Evolutionary conservation across 176 grass and related monocot species (phyloP).

Genomic region (Ananas comosus): DNA sequence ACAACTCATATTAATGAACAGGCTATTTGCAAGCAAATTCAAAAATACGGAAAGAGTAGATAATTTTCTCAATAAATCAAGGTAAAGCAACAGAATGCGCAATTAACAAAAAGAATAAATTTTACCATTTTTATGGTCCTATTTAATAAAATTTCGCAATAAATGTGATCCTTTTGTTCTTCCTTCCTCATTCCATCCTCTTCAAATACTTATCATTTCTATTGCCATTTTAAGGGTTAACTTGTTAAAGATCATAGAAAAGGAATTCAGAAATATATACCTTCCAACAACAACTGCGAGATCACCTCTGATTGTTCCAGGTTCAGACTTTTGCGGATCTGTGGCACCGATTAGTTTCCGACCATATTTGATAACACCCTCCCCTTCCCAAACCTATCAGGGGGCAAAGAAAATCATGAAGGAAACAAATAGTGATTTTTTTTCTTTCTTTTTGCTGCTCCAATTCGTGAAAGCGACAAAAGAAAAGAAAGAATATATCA

Average conservation of each 20-base stretch:
- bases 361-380: conserved; percentile 89
- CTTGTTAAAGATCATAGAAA: not conserved
- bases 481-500: not conserved
- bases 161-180: too few relatives aligned
- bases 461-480: not conserved
- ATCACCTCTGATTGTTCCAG: conserved; percentile 92
- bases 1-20: too few relatives aligned
- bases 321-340: conserved; percentile 89
- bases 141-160: too few relatives aligned
- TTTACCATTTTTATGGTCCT: too few relatives aligned
- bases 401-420: not conserved
- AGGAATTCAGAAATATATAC: conserved; percentile 23
- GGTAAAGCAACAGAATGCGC: too few relatives aligned
- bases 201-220: not conserved
- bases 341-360: conserved; percentile 88
- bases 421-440: not conserved
- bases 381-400: conserved; percentile 93
- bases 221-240: not conserved
- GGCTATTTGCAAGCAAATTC: too few relatives aligned
- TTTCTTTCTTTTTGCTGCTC: not conserved
- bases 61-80: too few relatives aligned
- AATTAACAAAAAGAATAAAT: too few relatives aligned
- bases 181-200: too few relatives aligned
- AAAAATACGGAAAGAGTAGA: too few relatives aligned
- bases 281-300: conserved; percentile 83